Percentiles rank a stretch among this genome's conserved stretches.
Evolutionary conservation across 164 flowering plant species (phyloP).

Genomic region (Vitis labrusca): DNA sequence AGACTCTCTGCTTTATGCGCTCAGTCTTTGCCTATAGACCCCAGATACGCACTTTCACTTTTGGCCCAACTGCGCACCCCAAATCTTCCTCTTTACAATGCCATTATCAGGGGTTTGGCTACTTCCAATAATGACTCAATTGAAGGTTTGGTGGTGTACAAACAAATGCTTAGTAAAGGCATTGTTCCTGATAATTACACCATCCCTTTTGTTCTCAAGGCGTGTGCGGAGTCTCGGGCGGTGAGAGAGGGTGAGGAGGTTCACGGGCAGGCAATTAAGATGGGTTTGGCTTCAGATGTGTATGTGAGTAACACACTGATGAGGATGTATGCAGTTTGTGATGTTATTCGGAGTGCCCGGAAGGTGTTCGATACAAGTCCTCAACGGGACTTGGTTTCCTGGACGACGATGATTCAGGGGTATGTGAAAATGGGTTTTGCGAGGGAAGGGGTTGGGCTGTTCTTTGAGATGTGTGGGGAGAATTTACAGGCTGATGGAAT

Average conservation of each 20-base stretch:
- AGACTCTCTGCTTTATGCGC: slow-evolving; percentile 4
- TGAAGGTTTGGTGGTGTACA: slow-evolving; percentile 12
- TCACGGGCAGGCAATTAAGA: slow-evolving; percentile 25
- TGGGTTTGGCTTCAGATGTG: slow-evolving; percentile 20
- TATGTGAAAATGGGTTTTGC: slow-evolving; percentile 31
- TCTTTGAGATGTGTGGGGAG: slow-evolving; percentile 27
- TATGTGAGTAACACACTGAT: slow-evolving; percentile 36
- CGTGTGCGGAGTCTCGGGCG: slow-evolving; percentile 18
- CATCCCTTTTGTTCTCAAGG: slow-evolving; percentile 29
- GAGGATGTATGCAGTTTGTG: slow-evolving; percentile 40
- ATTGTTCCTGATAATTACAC: slow-evolving; percentile 25
- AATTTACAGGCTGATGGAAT: slow-evolving; percentile 26
- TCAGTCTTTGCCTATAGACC: slow-evolving; percentile 9
- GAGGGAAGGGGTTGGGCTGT: slow-evolving; percentile 24
- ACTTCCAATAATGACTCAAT: slow-evolving; percentile 8
- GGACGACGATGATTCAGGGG: slow-evolving; percentile 49
- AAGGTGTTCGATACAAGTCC: slow-evolving; percentile 41
- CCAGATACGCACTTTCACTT: slow-evolving; percentile 9
- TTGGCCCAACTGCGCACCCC: slow-evolving; percentile 7
- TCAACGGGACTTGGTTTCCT: slow-evolving; percentile 36
- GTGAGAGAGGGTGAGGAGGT: slow-evolving; percentile 26
- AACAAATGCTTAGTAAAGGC: slow-evolving; percentile 26
- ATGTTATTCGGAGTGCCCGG: slow-evolving; percentile 14
- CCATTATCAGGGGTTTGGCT: slow-evolving; percentile 20
- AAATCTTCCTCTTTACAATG: slow-evolving; percentile 19